Evolutionary conservation across 129 eudicot species (phyloP).

Genomic region (Calendula officinalis): DNA sequence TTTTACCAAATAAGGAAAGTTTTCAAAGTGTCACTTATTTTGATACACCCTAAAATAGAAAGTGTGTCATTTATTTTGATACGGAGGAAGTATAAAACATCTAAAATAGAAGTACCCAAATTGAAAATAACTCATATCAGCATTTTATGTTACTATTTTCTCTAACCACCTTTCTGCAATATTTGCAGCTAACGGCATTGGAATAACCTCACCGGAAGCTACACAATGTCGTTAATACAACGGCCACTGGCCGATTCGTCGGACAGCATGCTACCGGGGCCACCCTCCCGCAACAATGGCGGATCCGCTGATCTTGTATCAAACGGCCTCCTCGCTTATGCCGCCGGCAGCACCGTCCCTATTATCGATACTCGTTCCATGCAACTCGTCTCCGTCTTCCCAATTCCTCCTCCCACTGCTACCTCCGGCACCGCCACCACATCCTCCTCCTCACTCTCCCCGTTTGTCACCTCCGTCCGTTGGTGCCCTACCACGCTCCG

Average conservation of each 20-base stretch:
- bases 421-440: conserved; percentile 16
- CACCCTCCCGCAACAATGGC: conserved; percentile 81
- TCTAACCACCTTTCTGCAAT: no score
- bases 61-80: no score
- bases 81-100: no score
- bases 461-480: conserved; percentile 75
- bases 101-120: no score
- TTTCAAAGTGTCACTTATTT: no score
- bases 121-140: no score
- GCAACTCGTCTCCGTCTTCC: conserved; percentile 67
- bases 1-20: no score
- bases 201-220: conserved; percentile 16
- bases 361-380: conserved; percentile 69
- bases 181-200: not conserved
- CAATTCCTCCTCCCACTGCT: conserved; percentile 66
- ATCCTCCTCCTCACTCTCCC: conserved; percentile 50
- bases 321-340: conserved; percentile 74
- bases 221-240: conserved; percentile 36
- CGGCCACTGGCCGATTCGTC: conserved; percentile 37
- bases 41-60: no score
- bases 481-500: conserved; percentile 80
- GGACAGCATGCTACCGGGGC: conserved; percentile 80
- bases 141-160: no score
- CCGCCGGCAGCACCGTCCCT: conserved; percentile 72
- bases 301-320: conserved; percentile 65